phyloP scores from a whole-genome alignment of 1,139 yeast species.

The Yamadazyma pseudoaaseri region DNA sequence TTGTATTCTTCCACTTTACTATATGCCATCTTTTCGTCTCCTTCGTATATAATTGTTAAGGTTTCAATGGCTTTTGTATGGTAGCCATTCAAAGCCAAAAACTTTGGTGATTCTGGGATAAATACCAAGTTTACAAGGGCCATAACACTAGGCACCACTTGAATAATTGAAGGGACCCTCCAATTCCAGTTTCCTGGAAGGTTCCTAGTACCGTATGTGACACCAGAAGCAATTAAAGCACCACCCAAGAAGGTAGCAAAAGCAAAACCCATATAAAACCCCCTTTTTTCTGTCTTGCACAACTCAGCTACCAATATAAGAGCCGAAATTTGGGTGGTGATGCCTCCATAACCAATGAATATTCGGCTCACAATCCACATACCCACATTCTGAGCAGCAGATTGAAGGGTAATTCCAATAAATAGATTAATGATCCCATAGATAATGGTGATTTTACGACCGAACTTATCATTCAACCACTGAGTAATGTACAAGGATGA shows the following conservation, averaged over 20 bases:
- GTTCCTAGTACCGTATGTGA: conserved; percentile 12
- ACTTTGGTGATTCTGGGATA: conserved; percentile 16
- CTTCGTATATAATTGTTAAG: conserved; percentile 2
- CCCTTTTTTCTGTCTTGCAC: conserved; percentile 7
- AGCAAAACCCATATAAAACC: conserved; percentile 13
- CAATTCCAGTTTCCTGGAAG: too few relatives aligned
- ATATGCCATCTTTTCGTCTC: conserved; percentile 2
- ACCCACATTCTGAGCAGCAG: conserved; percentile 15
- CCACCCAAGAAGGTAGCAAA: conserved; percentile 12
- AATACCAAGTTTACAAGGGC: conserved; percentile 11
- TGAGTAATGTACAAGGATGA: conserved; percentile 2
- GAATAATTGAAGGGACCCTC: conserved; percentile 16
- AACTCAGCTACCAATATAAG: conserved; percentile 6
- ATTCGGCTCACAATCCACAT: conserved; percentile 17
- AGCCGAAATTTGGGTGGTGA: conserved; percentile 5
- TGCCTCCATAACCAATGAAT: conserved; percentile 15
- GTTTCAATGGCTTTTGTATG: conserved; percentile 7
- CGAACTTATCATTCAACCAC: conserved; percentile 13
- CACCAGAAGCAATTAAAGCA: conserved; percentile 11
- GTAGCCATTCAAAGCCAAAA: conserved; percentile 10
- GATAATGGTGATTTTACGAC: conserved; percentile 12
- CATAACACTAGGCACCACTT: conserved; percentile 7
- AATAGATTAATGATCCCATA: conserved; percentile 8
- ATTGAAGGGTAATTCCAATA: conserved; percentile 15
- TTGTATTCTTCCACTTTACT: conserved; percentile 6